Evolutionary conservation across 225 moss, liverwort and hornwort species (phyloP).

Genomic region (Thuidium tamariscinum): DNA sequence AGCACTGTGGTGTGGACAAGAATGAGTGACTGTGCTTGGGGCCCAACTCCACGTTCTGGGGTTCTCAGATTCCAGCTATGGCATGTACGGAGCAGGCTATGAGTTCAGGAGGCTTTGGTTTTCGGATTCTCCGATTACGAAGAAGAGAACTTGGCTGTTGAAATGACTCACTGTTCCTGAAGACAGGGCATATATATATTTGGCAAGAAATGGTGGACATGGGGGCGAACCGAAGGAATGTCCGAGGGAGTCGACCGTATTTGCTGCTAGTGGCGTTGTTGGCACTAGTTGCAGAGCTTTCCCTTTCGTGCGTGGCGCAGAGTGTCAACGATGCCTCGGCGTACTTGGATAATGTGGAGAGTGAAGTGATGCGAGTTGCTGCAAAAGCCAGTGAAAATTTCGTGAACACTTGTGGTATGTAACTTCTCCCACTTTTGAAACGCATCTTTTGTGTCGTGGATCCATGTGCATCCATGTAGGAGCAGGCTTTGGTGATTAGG

Average conservation of each 20-base stretch:
- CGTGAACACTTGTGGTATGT: constrained; percentile 23
- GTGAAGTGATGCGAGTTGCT: constrained; percentile 22
- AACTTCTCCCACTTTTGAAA: neutral
- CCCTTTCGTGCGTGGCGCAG: constrained; percentile 3
- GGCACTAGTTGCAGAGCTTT: neutral
- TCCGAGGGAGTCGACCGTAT: neutral
- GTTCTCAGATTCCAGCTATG: neutral
- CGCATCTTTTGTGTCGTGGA: neutral
- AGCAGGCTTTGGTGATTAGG: neutral
- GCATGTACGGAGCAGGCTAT: neutral
- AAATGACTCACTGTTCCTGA: neutral
- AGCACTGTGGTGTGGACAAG: neutral
- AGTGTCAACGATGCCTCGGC: constrained; percentile 8
- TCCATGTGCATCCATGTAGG: neutral
- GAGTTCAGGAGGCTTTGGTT: neutral
- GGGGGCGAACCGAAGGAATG: neutral
- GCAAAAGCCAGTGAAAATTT: constrained; percentile 17
- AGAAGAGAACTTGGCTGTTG: neutral
- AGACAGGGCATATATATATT: neutral
- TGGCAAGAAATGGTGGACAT: neutral
- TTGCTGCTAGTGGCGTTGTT: neutral
- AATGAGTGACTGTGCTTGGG: neutral
- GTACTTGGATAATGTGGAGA: constrained; percentile 25
- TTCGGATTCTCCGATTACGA: neutral
- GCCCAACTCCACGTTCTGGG: neutral